These are phyloP conservation scores for Echium plantagineum DNA, from an alignment of 257 asterid species.

Conservation along the genomic window DNA sequence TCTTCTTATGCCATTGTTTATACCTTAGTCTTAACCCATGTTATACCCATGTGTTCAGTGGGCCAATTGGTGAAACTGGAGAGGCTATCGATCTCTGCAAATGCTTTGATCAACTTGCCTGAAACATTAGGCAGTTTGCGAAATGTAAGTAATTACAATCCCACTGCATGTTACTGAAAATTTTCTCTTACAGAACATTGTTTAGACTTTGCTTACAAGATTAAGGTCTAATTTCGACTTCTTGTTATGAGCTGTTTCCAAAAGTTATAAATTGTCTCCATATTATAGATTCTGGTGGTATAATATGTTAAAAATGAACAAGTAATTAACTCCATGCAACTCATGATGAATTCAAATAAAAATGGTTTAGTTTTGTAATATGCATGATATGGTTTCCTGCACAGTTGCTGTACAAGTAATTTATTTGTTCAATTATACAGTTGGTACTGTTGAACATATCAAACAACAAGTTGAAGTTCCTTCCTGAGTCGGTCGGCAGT, in stretches of 20 bases:
- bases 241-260: not conserved
- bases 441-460: slow-evolving; percentile 82
- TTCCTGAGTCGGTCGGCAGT: slow-evolving; percentile 94
- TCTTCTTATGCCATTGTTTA: not conserved
- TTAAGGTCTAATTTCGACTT: not conserved
- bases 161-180: not conserved
- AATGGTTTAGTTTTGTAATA: too few relatives aligned
- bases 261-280: too few relatives aligned
- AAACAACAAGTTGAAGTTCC: slow-evolving; percentile 62
- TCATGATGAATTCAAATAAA: too few relatives aligned
- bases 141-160: slow-evolving; percentile 49
- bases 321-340: too few relatives aligned
- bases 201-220: not conserved
- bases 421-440: slow-evolving; percentile 30
- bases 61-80: slow-evolving; percentile 97
- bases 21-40: slow-evolving; percentile 1
- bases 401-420: not conserved
- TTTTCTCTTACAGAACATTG: not conserved
- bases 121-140: slow-evolving; percentile 98
- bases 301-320: too few relatives aligned
- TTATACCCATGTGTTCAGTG: slow-evolving; percentile 40
- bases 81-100: slow-evolving; percentile 66
- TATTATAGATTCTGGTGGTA: too few relatives aligned
- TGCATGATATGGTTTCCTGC: too few relatives aligned
- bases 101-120: slow-evolving; percentile 53